Conservation (phyloP, 148 eudicot genomes). For the Spergularia marina region DNA sequence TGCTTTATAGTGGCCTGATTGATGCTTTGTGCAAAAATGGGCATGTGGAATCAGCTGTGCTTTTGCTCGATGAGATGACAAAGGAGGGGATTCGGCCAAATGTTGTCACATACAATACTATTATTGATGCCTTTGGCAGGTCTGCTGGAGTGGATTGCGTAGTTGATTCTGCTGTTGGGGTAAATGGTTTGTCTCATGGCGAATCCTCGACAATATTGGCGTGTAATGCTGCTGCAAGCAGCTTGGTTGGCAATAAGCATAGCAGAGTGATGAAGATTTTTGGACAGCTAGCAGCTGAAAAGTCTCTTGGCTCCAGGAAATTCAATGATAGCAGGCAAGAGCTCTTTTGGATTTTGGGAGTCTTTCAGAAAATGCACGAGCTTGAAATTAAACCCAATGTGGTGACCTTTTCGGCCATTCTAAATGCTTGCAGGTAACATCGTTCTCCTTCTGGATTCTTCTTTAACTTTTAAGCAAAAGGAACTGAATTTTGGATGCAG, state of each 20-base stretch:
- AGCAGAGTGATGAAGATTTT: conserved; percentile 61
- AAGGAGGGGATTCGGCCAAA: conserved; percentile 86
- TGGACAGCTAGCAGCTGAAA: conserved; percentile 63
- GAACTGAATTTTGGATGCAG: conserved; percentile 7
- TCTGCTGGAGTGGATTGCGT: conserved; percentile 40
- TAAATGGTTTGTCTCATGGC: conserved; percentile 26
- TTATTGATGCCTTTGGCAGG: conserved; percentile 92
- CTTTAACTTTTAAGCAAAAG: not conserved
- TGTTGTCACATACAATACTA: conserved; percentile 93
- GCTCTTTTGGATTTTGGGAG: conserved; percentile 67
- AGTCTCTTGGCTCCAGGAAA: conserved; percentile 35
- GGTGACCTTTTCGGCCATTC: conserved; percentile 94
- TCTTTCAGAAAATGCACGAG: conserved; percentile 88
- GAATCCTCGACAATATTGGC: conserved; percentile 29
- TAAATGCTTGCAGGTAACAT: conserved; percentile 93
- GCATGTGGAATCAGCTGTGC: conserved; percentile 67
- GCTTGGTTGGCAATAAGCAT: conserved; percentile 32
- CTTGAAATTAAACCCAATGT: conserved; percentile 89
- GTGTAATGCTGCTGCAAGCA: conserved; percentile 19
- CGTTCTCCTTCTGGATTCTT: conserved; percentile 9
- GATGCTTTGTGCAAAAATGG: conserved; percentile 94
- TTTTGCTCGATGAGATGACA: conserved; percentile 89
- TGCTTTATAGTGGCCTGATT: conserved; percentile 85
- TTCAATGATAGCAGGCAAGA: conserved; percentile 47
- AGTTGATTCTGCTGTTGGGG: conserved; percentile 22